These are phyloP conservation scores for Fusarium stilboides DNA, from an alignment of 2,329 filamentous ascomycete species.

Conservation along the genomic window DNA sequence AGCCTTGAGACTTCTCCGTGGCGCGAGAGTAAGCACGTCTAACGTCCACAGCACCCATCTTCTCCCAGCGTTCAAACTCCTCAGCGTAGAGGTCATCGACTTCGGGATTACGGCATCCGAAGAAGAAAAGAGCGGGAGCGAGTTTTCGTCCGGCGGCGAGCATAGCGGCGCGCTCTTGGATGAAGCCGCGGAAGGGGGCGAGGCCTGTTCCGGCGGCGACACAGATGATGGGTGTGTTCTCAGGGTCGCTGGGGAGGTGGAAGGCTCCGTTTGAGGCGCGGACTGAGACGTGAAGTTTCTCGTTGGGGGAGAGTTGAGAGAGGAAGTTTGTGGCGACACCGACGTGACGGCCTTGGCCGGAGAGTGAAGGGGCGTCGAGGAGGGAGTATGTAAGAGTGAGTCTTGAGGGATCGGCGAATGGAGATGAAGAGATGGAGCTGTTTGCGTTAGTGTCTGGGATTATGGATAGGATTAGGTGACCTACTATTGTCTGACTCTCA, in stretches of 20 bases:
- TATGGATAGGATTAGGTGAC: slow-evolving; percentile 12
- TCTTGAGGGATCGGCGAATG: slow-evolving; percentile 69
- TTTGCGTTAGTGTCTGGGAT: slow-evolving; percentile 1
- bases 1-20: slow-evolving; percentile 62
- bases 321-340: slow-evolving; percentile 76
- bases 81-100: slow-evolving; percentile 73
- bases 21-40: slow-evolving; percentile 68
- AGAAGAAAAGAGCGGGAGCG: slow-evolving; percentile 75
- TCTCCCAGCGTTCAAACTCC: slow-evolving; percentile 72
- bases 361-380: slow-evolving; percentile 69
- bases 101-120: slow-evolving; percentile 71
- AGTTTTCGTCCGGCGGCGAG: slow-evolving; percentile 65
- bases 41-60: slow-evolving; percentile 65
- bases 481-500: slow-evolving; percentile 82
- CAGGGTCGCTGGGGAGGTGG: slow-evolving; percentile 63
- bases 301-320: slow-evolving; percentile 60
- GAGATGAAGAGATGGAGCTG: slow-evolving; percentile 81
- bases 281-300: slow-evolving; percentile 66
- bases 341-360: slow-evolving; percentile 65
- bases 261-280: slow-evolving; percentile 63
- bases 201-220: slow-evolving; percentile 69
- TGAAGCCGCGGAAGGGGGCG: slow-evolving; percentile 74
- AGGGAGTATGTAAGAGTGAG: slow-evolving; percentile 79
- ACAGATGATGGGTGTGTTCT: slow-evolving; percentile 66
- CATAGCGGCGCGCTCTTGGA: slow-evolving; percentile 72